These are phyloP conservation scores for Davidsoniella neocaledoniae DNA, from an alignment of 2,329 filamentous ascomycete species.

Conservation along the genomic window DNA sequence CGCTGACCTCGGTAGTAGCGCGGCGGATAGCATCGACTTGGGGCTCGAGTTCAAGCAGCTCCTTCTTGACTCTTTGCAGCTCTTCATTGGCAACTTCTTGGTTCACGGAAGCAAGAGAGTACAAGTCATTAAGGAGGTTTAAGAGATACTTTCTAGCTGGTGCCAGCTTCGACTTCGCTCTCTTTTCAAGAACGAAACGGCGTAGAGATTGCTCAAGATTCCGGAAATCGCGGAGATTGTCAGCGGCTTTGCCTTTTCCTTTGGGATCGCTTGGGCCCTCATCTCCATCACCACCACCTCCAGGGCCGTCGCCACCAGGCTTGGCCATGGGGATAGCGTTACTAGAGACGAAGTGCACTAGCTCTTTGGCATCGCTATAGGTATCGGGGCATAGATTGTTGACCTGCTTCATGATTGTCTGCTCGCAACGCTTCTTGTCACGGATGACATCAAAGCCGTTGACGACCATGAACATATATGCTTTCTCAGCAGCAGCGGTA, in stretches of 20 bases:
- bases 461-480: conserved; percentile 97
- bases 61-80: conserved; percentile 62
- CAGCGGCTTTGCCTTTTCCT: conserved; percentile 72
- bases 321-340: conserved; percentile 72
- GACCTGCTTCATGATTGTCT: conserved; percentile 86
- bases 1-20: conserved; percentile 61
- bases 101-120: conserved; percentile 72
- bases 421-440: conserved; percentile 79
- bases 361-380: conserved; percentile 76
- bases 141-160: conserved; percentile 89
- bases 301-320: conserved; percentile 38
- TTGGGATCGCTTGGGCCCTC: conserved; percentile 32
- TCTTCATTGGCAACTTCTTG: conserved; percentile 73
- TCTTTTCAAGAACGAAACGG: conserved; percentile 89
- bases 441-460: conserved; percentile 92
- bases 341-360: conserved; percentile 96
- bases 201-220: conserved; percentile 75
- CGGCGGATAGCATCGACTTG: conserved; percentile 70
- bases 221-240: conserved; percentile 80
- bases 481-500: conserved; percentile 89
- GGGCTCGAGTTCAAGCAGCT: conserved; percentile 70
- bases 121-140: conserved; percentile 79
- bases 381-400: conserved; percentile 76
- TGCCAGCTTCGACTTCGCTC: conserved; percentile 84
- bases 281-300: conserved; percentile 35